Conservation (phyloP, 108 stramenopile genomes). For the Fragilaria crotonensis region DNA sequence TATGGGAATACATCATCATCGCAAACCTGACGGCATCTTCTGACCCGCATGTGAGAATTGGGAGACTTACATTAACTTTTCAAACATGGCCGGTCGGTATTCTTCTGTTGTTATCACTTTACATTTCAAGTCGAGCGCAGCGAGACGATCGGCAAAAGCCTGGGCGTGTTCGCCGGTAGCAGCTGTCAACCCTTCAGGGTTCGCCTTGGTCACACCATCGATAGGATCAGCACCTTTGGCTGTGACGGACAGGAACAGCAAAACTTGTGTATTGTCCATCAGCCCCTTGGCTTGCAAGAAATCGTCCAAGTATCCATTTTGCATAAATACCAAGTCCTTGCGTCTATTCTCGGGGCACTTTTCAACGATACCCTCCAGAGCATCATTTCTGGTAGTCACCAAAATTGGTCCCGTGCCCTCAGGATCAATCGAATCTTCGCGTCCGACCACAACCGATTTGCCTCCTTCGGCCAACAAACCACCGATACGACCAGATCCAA, state of each 20-base stretch:
- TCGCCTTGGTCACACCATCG: conserved; percentile 83
- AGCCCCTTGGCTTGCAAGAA: conserved; percentile 66
- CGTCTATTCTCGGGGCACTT: conserved; percentile 58
- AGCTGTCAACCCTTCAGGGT: conserved; percentile 89
- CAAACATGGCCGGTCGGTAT: conserved; percentile 79
- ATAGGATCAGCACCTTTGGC: conserved; percentile 76
- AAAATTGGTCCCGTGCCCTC: conserved; percentile 67
- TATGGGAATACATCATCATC: conserved; percentile 7
- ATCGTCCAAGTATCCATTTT: conserved; percentile 85
- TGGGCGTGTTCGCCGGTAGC: conserved; percentile 78
- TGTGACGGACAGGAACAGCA: conserved; percentile 83
- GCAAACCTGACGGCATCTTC: background rate
- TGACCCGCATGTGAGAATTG: background rate
- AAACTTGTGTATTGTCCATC: conserved; percentile 68
- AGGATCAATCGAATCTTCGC: conserved; percentile 51
- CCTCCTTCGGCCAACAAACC: conserved; percentile 45
- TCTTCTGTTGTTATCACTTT: conserved; percentile 52
- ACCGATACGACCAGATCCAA: conserved; percentile 75
- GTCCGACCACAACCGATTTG: conserved; percentile 36
- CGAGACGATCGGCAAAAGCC: conserved; percentile 75
- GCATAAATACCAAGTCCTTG: conserved; percentile 89
- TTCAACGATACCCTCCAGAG: conserved; percentile 74
- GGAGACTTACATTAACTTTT: conserved; percentile 76
- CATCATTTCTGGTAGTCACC: conserved; percentile 90
- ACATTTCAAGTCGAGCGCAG: conserved; percentile 64